Base-by-base conservation (phyloP, 768 basidiomycete genomes). In the Hericium alpestre region DNA sequence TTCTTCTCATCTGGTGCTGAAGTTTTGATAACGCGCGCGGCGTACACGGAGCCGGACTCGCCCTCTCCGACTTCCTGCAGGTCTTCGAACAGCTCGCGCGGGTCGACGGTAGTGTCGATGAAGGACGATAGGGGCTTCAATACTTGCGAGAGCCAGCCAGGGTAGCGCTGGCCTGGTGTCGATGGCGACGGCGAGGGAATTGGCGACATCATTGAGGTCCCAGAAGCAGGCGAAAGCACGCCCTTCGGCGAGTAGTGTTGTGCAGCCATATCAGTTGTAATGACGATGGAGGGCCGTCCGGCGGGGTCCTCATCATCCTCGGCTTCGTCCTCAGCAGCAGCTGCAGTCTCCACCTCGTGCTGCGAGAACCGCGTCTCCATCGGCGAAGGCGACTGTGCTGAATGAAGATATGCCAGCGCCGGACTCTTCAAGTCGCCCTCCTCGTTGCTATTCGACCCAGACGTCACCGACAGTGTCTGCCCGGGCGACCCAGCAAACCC, bases 41-140 rank as follows among this genome's bases (percentile, higher is more conserved):
- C 72, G 57, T 71, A 81, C 18, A 93, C 86, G 1, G 80, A 83
- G 4, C 90, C 90, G 43, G 80, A 86, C 65, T 91, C 90, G 37
- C 90, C 89, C 66, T 91, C 86, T 0, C 87, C 90, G 27, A 93
- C 84, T 70, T 90, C 90, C 55, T 78, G 79, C 49, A 90, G 71
- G 59, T 88, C 81, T 9, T 75, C 70, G 67, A 87, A 91, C 57
- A 79, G 77, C 3, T 79, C 74, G 1, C 77, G 73, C 3, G 88
- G 89, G 65, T 90, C 79, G 18, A 79, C 68, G 1, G 72, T 66
- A 51, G 82, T 78, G 61, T 84, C 77, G 63, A 91, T 85, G 66
- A 82, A 87, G 25, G 78, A 75, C 49, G 76, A 79, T 22, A 84
- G 71, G 1, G 84, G 81, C 40, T 74, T 72, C 25, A 89, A 78